Evolutionary conservation across 2,329 filamentous ascomycete genomes (phyloP).

Genomic region (Fusarium sp.): DNA sequence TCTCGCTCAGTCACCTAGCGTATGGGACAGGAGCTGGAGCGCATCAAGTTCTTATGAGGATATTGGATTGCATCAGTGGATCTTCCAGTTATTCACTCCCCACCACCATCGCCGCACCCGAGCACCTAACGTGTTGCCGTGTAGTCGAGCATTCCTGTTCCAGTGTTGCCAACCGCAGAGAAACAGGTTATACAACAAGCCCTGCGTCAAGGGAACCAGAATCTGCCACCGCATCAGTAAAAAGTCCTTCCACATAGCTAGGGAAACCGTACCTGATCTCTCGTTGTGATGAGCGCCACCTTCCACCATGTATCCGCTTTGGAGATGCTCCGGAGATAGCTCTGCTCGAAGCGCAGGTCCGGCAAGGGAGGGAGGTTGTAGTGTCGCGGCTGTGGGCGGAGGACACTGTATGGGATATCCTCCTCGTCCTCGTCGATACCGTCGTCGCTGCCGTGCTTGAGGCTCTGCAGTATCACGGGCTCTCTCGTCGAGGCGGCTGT

Average conservation of each 20-base stretch:
- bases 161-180: constrained; percentile 90
- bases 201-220: constrained; percentile 87
- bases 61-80: constrained; percentile 54
- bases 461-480: constrained; percentile 42
- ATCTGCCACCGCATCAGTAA: constrained; percentile 63
- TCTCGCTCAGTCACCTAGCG: not conserved
- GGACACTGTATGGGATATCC: constrained; percentile 76
- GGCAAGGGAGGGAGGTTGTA: constrained; percentile 74
- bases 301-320: constrained; percentile 83
- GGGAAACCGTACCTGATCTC: constrained; percentile 81
- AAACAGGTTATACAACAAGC: constrained; percentile 87
- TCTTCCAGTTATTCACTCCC: constrained; percentile 88
- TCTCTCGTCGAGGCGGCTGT: constrained; percentile 74
- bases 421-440: constrained; percentile 62
- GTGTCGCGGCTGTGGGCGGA: constrained; percentile 64
- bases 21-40: not conserved
- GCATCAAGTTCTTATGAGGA: constrained; percentile 15
- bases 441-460: constrained; percentile 39
- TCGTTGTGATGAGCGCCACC: constrained; percentile 84
- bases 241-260: not conserved
- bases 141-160: constrained; percentile 83
- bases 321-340: constrained; percentile 91
- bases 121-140: constrained; percentile 81
- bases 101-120: constrained; percentile 93
- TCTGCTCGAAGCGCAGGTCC: constrained; percentile 97